Base-by-base conservation (phyloP, 2,329 filamentous ascomycete genomes). In the Fusarium nanum region DNA sequence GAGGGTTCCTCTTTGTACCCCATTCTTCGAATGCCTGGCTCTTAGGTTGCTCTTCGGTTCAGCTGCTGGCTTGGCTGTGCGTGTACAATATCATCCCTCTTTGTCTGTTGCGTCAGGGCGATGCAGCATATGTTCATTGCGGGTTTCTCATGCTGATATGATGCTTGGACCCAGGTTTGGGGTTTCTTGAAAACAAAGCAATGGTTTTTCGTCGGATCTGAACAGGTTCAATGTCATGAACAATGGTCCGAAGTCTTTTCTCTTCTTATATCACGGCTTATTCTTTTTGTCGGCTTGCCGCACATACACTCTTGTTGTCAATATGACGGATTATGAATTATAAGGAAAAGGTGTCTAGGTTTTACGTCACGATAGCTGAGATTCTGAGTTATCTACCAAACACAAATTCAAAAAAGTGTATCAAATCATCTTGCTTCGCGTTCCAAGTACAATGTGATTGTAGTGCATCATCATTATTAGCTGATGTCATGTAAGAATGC, bases 1-100 rank as follows among this genome's bases (percentile, higher is more conserved):
- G 78, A 80, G 65, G 77, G 75, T 20, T 76, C 79, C 45, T 77
- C 79, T 40, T 76, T 83, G 16, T 83, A 83, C 61, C 81, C 81
- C 23, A 77, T 82, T 60, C 77, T 83, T 41, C 80, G 80, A 41
- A 77, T 81, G 74, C 79, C 79, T 45, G 78, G 78, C 49, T 73
- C 76, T 60, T 80, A 72, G 63, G 50, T 40, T 34, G 22, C n/a
- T 46, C 34, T 13, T 22, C 61, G 52, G 42, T 46, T 59, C 37
- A 46, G 56, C 57, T 64, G 53, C 47, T 71, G 55, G 58, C 47
- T 53, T 67, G 47, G 64, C 53, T 74, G 67, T 65, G 73, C 46
- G 67, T 75, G 70, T 75, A 75, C 41, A 62, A 71, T 53, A 67
- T 59, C 37, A 44, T 60, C 67, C 45, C 55, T 64, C 48, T 3